phyloP scores from a whole-genome alignment of 306 rosid species.

The Cicer arietinum region DNA sequence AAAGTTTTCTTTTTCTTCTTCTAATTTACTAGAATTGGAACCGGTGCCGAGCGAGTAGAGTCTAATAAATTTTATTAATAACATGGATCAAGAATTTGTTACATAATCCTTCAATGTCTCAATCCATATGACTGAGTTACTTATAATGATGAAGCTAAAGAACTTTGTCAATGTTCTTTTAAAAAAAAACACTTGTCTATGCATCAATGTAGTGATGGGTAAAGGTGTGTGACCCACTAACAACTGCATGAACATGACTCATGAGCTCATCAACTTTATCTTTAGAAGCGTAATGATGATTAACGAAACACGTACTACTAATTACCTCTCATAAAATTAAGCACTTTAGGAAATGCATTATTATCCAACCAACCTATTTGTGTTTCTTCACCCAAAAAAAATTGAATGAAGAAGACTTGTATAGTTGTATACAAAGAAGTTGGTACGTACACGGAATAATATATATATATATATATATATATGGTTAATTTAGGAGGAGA shows the following conservation, averaged over 20 bases:
- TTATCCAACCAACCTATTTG: constrained; percentile 11
- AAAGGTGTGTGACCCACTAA: constrained; percentile 54
- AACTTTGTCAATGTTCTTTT: neutral
- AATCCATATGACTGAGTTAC: no score
- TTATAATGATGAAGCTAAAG: constrained; percentile 5
- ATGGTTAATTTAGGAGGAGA: no score
- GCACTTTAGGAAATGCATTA: constrained; percentile 5
- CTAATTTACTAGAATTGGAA: no score
- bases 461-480: no score
- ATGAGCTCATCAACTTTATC: constrained; percentile 23
- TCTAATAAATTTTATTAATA: no score
- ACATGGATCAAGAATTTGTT: no score
- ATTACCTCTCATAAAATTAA: neutral
- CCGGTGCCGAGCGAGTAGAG: no score
- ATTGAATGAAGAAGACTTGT: no score
- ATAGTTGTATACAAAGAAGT: no score
- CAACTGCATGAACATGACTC: constrained; percentile 35
- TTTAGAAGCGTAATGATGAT: constrained; percentile 44
- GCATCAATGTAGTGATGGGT: constrained; percentile 36
- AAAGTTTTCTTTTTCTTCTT: no score
- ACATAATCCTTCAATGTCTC: no score
- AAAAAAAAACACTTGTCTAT: constrained; percentile 32
- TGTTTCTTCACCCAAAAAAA: neutral
- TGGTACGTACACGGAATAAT: no score
- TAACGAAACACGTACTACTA: neutral